Conservation (phyloP, 2,329 filamentous ascomycete species). For the Curvularia hawaiiensis region DNA sequence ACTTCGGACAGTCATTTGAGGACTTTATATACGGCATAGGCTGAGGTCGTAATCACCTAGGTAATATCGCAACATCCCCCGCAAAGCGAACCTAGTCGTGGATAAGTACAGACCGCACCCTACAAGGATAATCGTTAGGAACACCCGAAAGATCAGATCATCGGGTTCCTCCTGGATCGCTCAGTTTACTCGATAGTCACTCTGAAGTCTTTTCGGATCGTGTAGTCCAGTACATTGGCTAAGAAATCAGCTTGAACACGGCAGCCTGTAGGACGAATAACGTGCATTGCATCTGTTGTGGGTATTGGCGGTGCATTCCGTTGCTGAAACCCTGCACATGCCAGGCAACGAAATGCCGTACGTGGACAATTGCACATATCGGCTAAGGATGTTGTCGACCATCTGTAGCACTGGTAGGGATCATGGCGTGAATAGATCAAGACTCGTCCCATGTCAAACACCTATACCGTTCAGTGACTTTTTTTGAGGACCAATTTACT, state of each 20-base stretch:
- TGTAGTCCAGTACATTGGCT: neutral
- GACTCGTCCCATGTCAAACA: neutral
- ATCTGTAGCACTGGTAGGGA: neutral
- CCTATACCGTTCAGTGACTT: neutral
- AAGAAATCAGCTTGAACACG: slow-evolving; percentile 4
- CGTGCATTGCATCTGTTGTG: slow-evolving; percentile 10
- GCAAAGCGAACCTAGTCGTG: neutral
- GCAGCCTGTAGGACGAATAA: slow-evolving; percentile 16
- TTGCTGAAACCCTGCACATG: neutral
- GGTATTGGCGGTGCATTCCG: neutral
- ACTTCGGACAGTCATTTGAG: too few relatives aligned
- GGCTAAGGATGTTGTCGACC: neutral
- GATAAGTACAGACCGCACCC: neutral
- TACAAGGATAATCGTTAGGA: slow-evolving; percentile 1
- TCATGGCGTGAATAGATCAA: neutral
- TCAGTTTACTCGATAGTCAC: neutral
- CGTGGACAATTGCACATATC: neutral
- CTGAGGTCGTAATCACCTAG: neutral
- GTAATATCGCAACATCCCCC: neutral
- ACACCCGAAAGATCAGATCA: neutral
- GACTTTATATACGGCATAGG: neutral
- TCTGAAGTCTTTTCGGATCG: neutral
- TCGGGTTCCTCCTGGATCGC: neutral
- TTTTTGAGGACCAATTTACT: neutral
- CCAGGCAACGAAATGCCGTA: slow-evolving; percentile 2